phyloP scores from a whole-genome alignment of 495 filamentous ascomycete genomes.

The Neurospora intermedia region DNA sequence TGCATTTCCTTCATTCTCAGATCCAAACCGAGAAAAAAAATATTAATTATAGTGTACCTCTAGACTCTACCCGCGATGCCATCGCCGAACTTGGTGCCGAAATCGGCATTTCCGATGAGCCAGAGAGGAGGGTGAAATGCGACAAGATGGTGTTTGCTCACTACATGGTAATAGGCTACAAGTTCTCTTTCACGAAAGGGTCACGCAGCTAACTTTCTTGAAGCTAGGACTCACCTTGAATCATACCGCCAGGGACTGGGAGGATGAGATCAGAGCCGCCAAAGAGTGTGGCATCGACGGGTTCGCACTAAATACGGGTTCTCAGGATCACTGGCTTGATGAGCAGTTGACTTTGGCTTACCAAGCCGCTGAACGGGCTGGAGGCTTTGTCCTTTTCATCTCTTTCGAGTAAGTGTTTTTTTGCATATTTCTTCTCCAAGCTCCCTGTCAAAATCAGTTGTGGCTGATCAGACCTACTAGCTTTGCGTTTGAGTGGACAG shows the following conservation, averaged over 20 bases:
- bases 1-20: background rate
- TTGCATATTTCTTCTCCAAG: background rate
- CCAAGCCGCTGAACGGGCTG: slow-evolving; percentile 38
- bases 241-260: slow-evolving; percentile 42
- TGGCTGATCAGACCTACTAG: slow-evolving; percentile 1
- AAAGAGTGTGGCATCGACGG: slow-evolving; percentile 57
- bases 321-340: slow-evolving; percentile 39
- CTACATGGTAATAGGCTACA: slow-evolving; percentile 30
- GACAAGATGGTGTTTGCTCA: slow-evolving; percentile 23
- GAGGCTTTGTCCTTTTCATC: slow-evolving; percentile 51
- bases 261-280: slow-evolving; percentile 48
- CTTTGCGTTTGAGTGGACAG: slow-evolving; percentile 45
- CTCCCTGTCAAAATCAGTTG: background rate
- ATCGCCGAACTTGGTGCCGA: background rate
- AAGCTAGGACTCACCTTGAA: slow-evolving; percentile 33
- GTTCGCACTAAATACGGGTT: slow-evolving; percentile 60
- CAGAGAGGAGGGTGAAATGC: background rate
- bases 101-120: background rate
- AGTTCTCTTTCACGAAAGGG: background rate
- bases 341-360: slow-evolving; percentile 43
- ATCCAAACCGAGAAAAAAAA: background rate
- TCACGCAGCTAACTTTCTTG: background rate
- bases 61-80: background rate
- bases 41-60: background rate
- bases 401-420: slow-evolving; percentile 49